Base-by-base conservation (phyloP, 345 rosid species). In the Arabis alpina region DNA sequence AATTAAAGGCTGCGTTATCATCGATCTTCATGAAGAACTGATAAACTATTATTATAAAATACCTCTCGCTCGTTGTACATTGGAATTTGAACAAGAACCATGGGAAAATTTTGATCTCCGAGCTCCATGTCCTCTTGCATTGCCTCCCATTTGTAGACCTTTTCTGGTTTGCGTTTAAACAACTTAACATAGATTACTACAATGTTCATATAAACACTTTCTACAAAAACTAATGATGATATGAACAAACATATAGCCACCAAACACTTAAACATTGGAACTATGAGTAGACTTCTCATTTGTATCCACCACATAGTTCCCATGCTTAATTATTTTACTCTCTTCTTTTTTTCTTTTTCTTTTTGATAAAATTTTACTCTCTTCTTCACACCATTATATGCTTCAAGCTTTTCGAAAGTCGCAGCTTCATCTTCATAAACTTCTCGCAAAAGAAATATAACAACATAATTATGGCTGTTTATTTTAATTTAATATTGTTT, bases 121-220 rank as follows among this genome's bases (percentile, higher is more conserved):
- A 77, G 70, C 78, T 86, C 88, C 13, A 76, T 27, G 55, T 86
- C 88, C 10, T 84, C 85, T 49, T 78, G 64, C 61, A 79, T 58
- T 19, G 76, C 65, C 48, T 81, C 84, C 74, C 80, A 86, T 77
- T 67, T 84, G 76, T 84, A 82, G 27, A 68, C 58, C 28, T 72
- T 80, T 27, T 71, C 76, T 15, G 84, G 83, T 76, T 79, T 78
- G 32, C 66, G 79, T 13, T 84, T 66, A 28, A 82, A 61, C 24
- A 80, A n/a, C 76, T 82, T 84, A 8, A 82, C 71, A 24, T 62
- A 76, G n/a, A 68, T 42, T 5, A 86, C 80, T 11, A 86, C 83
- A 54, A 84, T 50, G 51, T 82, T 82, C 87, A 86, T 86, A 23
- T 81, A 86, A 11, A 75, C 40, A 61, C 81, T 81, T 28, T 86